These are phyloP conservation scores for Fusarium redolens DNA, from an alignment of 2,329 filamentous ascomycete genomes.

Conservation along the genomic window DNA sequence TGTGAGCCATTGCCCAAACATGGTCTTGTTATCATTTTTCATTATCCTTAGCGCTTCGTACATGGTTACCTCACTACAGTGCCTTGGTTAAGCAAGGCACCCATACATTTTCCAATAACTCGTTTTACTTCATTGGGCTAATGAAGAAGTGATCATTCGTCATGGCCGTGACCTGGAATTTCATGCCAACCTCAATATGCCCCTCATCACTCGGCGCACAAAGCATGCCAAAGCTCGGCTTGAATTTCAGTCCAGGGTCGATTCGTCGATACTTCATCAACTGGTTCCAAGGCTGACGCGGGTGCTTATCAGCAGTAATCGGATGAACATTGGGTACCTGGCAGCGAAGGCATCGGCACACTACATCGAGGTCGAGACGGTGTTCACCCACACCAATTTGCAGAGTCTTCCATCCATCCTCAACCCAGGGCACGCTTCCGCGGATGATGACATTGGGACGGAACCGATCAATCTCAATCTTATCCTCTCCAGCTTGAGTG, in stretches of 20 bases:
- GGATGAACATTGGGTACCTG: conserved; percentile 74
- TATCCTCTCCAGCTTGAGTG: conserved; percentile 51
- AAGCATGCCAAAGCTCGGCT: conserved; percentile 76
- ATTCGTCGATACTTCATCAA: conserved; percentile 70
- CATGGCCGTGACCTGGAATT: conserved; percentile 66
- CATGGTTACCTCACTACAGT: background rate
- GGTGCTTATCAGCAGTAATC: conserved; percentile 68
- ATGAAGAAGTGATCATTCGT: conserved; percentile 62
- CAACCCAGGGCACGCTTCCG: conserved; percentile 67
- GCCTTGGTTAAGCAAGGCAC: background rate
- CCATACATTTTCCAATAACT: background rate
- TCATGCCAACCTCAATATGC: conserved; percentile 66
- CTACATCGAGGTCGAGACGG: conserved; percentile 63
- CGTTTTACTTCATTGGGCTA: conserved; percentile 42
- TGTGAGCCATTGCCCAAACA: background rate
- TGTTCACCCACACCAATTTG: conserved; percentile 51
- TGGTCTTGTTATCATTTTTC: background rate
- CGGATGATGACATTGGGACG: conserved; percentile 71
- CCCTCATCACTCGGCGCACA: conserved; percentile 68
- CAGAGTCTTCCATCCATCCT: conserved; percentile 72
- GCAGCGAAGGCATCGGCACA: conserved; percentile 69
- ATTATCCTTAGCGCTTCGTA: background rate
- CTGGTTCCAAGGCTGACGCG: conserved; percentile 70
- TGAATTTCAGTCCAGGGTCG: conserved; percentile 70
- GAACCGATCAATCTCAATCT: conserved; percentile 71